Conservation (phyloP, 345 rosid species). For the Theobroma cacao region DNA sequence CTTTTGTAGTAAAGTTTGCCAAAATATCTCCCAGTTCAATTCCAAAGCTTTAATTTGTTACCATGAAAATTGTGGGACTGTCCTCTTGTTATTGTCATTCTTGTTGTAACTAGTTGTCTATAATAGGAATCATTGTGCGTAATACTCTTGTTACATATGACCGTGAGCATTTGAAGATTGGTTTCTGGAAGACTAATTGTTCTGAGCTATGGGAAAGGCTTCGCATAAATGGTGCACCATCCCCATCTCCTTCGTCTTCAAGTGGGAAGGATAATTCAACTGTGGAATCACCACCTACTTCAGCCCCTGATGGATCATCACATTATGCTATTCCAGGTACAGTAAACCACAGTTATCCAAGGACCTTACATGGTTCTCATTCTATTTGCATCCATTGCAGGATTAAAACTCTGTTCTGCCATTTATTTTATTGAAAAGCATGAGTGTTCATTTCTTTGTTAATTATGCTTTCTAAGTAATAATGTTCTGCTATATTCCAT, state of each 20-base stretch:
- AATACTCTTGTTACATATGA: conserved; percentile 90
- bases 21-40: not conserved
- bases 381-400: not conserved
- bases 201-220: conserved; percentile 84
- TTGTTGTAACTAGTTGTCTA: not conserved
- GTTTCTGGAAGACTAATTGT: conserved; percentile 98
- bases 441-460: not conserved
- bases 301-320: conserved; percentile 35
- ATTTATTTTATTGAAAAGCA: not conserved
- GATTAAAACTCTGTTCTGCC: not conserved
- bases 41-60: not conserved
- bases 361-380: not conserved
- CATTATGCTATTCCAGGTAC: conserved; percentile 43
- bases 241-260: conserved; percentile 42
- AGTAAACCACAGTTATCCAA: not conserved
- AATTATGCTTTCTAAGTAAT: not conserved
- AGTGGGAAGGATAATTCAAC: conserved; percentile 29
- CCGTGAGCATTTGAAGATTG: conserved; percentile 74
- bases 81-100: not conserved
- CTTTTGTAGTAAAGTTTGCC: not conserved
- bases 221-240: conserved; percentile 41
- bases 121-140: conserved; percentile 75
- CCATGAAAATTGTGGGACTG: not conserved
- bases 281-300: conserved; percentile 31
- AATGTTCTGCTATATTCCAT: not conserved